Base-by-base conservation (phyloP, 306 rosid genomes). In the Cucurbita pepo region DNA sequence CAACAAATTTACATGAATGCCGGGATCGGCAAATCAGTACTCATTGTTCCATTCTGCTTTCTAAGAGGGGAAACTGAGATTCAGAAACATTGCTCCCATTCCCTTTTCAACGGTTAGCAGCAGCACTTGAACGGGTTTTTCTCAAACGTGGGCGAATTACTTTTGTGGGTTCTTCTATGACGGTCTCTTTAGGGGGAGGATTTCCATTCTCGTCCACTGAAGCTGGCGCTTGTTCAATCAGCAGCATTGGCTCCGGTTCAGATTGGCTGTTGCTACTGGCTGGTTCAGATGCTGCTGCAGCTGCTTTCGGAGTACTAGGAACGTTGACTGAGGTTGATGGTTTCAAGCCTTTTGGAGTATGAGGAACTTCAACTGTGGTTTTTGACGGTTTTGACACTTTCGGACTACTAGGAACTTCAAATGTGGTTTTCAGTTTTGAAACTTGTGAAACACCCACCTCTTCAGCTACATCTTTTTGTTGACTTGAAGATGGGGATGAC, bases 1-100 rank as follows among this genome's bases (percentile, higher is more conserved):
- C 74, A 78, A 75, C 77, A 80, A 78, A 89, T 91, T 86, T 88
- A 93, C 96, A 90, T 54, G 41, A 81, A 69, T 79, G 79, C 80
- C 79, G 69, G 76, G 75, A 69, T 37, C 59, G 58, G 71, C 81
- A 74, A 71, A 78, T 78, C 77, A 86, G 79, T 56, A 76, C 58
- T 50, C 82, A 44, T 72, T 71, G 69, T 53, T 50, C 63, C 63
- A 44, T 44, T 44, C 56, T 73, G 45, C 45, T 25, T 38, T 73
- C 8, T 47, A 40, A 25, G 38, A 30, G 56, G 11, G 56, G 11
- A 22, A 40, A 55, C 43, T 75, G 67, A 51, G 53, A 72, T 72
- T 55, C 22, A 36, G 61, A 63, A 75, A 47, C 34, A 75, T 38
- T 50, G 45, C 4, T 13, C 56, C 43, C 19, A 7, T 38, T 50